phyloP scores from a whole-genome alignment of 306 rosid species.

The Malus domestica region DNA sequence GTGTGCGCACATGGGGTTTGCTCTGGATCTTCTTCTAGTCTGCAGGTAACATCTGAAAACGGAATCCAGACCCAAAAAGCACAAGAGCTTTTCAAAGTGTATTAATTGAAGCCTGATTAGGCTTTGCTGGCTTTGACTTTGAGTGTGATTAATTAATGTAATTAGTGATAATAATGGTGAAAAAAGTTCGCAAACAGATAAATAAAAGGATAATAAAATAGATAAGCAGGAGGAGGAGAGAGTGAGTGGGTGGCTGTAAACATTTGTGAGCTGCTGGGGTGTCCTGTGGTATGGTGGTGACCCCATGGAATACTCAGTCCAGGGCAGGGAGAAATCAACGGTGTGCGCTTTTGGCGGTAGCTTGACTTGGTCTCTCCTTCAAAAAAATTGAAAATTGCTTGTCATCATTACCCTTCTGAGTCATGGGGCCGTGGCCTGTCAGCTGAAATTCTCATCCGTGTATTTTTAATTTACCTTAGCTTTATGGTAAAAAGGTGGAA shows the following conservation, averaged over 20 bases:
- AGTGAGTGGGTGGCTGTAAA: not conserved
- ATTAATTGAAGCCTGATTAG: not conserved
- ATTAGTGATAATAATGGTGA: not conserved
- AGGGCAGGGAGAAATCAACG: not conserved
- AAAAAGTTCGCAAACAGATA: not conserved
- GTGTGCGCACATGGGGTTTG: conserved; percentile 45
- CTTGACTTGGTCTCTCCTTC: not conserved
- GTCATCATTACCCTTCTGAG: not conserved
- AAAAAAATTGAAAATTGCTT: too few species aligned
- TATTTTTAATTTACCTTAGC: not conserved
- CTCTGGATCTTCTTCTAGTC: not conserved
- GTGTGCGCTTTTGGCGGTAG: not conserved
- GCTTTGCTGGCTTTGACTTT: not conserved
- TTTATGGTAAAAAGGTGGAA: too few species aligned
- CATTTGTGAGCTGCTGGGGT: not conserved
- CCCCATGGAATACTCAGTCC: not conserved
- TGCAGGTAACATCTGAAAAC: not conserved
- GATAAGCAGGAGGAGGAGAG: not conserved
- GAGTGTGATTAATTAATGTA: not conserved
- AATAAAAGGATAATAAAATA: not conserved
- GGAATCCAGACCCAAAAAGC: not conserved
- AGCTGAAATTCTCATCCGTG: not conserved
- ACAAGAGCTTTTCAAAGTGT: not conserved
- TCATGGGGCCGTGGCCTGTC: not conserved
- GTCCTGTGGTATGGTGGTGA: not conserved